These are phyloP conservation scores for Magnolia changhungtana DNA, from an alignment of 164 flowering plant genomes.

Conservation along the genomic window DNA sequence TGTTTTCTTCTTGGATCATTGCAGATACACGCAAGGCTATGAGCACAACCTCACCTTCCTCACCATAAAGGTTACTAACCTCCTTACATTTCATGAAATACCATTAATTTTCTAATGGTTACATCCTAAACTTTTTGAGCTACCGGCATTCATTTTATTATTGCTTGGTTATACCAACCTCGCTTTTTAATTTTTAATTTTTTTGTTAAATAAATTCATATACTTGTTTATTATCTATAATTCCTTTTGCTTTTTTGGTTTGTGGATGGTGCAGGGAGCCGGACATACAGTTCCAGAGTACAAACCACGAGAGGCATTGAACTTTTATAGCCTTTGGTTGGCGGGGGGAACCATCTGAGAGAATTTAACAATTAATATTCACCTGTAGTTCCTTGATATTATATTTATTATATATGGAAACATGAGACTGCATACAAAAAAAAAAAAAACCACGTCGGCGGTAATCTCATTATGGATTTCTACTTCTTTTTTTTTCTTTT, in stretches of 20 bases:
- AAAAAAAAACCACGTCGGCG: too few species aligned
- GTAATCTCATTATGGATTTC: too few species aligned
- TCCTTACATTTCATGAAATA: background rate
- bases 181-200: background rate
- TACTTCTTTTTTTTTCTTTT: too few species aligned
- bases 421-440: background rate
- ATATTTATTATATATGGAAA: too few species aligned
- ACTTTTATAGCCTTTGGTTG: slow-evolving; percentile 65
- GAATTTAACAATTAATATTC: background rate
- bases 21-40: slow-evolving; percentile 79
- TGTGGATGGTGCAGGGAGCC: slow-evolving; percentile 53
- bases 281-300: slow-evolving; percentile 90
- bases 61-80: slow-evolving; percentile 60
- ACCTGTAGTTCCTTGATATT: background rate
- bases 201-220: background rate
- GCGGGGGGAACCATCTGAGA: slow-evolving; percentile 32
- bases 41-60: slow-evolving; percentile 77
- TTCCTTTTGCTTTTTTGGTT: background rate
- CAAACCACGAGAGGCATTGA: slow-evolving; percentile 73
- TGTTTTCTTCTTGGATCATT: slow-evolving; percentile 3
- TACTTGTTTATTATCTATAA: background rate
- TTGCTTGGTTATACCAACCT: background rate
- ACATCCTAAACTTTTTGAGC: background rate
- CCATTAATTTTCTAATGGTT: background rate
- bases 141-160: background rate